These are phyloP conservation scores for Anisogramma anomala DNA, from an alignment of 2,329 filamentous ascomycete genomes.

Conservation along the genomic window DNA sequence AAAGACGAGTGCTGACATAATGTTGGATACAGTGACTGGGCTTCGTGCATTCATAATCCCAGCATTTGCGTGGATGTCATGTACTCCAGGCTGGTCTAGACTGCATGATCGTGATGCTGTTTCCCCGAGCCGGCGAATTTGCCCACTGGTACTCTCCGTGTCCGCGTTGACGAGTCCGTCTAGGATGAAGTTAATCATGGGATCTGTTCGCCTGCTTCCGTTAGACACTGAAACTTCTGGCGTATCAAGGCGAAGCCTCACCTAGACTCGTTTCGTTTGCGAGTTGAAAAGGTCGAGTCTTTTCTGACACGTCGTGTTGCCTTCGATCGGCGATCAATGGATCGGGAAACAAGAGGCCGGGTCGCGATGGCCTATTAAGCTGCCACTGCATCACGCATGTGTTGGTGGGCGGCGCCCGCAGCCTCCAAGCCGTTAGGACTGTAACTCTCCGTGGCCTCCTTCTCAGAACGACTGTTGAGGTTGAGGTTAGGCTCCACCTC, in stretches of 20 bases:
- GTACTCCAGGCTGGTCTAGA: neutral
- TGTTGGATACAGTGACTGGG: neutral
- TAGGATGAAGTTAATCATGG: neutral
- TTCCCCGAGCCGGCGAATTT: neutral
- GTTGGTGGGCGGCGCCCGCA: neutral
- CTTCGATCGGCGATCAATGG: neutral
- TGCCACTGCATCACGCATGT: neutral
- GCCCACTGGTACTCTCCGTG: neutral
- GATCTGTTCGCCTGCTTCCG: neutral
- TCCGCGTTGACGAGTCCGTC: neutral
- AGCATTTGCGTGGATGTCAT: neutral
- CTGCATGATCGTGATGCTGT: neutral
- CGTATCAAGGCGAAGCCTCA: no score
- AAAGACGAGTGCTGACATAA: neutral
- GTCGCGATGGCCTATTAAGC: neutral
- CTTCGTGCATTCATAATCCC: neutral
- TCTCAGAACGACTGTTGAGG: neutral
- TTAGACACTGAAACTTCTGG: neutral
- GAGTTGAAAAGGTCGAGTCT: neutral
- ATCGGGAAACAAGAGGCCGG: neutral
- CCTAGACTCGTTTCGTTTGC: neutral
- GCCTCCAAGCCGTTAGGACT: neutral
- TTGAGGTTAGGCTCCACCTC: constrained; percentile 1
- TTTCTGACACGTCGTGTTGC: neutral
- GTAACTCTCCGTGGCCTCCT: neutral